Percentiles rank a stretch among this genome's conserved stretches.
Evolutionary conservation across 805 yeast species (phyloP).

Genomic region (Myxozyma sirexii): DNA sequence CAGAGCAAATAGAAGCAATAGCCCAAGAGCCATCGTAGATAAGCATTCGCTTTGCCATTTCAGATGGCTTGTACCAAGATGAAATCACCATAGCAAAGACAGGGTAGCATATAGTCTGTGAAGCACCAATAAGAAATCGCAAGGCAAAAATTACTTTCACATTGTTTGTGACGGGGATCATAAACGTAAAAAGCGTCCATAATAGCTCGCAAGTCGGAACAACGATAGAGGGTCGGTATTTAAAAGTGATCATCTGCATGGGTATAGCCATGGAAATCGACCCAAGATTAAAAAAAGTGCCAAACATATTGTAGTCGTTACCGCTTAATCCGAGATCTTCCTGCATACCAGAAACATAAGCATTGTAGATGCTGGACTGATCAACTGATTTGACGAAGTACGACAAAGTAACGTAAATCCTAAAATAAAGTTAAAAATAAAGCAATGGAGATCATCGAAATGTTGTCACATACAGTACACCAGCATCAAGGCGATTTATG

Average conservation of each 20-base stretch:
- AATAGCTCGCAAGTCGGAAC: constrained; percentile 60
- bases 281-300: constrained; percentile 62
- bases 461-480: constrained; percentile 3
- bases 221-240: constrained; percentile 56
- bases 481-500: constrained; percentile 8
- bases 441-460: not conserved
- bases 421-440: not conserved
- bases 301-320: constrained; percentile 61
- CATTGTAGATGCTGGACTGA: constrained; percentile 59
- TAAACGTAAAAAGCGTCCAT: constrained; percentile 69
- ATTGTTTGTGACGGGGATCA: constrained; percentile 53
- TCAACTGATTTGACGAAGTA: constrained; percentile 74
- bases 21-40: constrained; percentile 64
- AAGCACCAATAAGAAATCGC: constrained; percentile 67
- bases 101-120: constrained; percentile 58
- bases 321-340: constrained; percentile 59
- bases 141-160: constrained; percentile 59
- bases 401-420: constrained; percentile 55
- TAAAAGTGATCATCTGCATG: constrained; percentile 58
- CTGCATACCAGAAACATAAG: constrained; percentile 66
- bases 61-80: constrained; percentile 58
- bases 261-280: constrained; percentile 64
- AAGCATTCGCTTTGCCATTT: constrained; percentile 62
- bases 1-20: constrained; percentile 63
- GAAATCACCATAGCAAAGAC: constrained; percentile 62